These are phyloP conservation scores for Coemansia sp. DNA, from an alignment of 192 early-diverging fungal genomes.

Conservation along the genomic window DNA sequence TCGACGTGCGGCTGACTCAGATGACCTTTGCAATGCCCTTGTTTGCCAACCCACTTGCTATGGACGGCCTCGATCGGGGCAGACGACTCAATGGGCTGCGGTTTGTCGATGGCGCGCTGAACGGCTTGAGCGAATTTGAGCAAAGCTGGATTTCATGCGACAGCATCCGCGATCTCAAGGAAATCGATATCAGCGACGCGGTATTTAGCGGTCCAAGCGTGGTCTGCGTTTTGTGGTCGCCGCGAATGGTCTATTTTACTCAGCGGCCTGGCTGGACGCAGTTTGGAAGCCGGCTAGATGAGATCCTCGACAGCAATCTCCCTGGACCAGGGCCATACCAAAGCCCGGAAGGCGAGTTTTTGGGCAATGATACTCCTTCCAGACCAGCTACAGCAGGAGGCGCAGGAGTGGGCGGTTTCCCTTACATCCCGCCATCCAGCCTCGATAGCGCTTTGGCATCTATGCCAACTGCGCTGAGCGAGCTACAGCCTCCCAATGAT, in stretches of 20 bases:
- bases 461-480: conserved; percentile 7
- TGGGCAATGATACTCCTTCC: conserved; percentile 6
- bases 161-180: conserved; percentile 47
- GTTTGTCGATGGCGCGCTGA: conserved; percentile 23
- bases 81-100: conserved; percentile 25
- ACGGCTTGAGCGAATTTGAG: conserved; percentile 23
- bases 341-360: background rate
- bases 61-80: background rate
- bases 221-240: conserved; percentile 50
- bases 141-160: conserved; percentile 35
- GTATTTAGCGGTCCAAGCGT: conserved; percentile 43
- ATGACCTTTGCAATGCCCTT: conserved; percentile 45
- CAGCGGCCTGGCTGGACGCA: conserved; percentile 45
- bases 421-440: background rate
- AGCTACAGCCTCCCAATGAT: background rate
- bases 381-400: conserved; percentile 2
- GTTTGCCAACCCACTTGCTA: conserved; percentile 27
- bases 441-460: conserved; percentile 17
- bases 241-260: conserved; percentile 55
- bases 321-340: conserved; percentile 1
- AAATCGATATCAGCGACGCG: conserved; percentile 40
- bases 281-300: conserved; percentile 21
- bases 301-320: conserved; percentile 18
- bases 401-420: background rate
- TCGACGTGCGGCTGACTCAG: conserved; percentile 52